Base-by-base conservation (phyloP, 2,329 filamentous ascomycete species). In the Aspergillus proliferans region DNA sequence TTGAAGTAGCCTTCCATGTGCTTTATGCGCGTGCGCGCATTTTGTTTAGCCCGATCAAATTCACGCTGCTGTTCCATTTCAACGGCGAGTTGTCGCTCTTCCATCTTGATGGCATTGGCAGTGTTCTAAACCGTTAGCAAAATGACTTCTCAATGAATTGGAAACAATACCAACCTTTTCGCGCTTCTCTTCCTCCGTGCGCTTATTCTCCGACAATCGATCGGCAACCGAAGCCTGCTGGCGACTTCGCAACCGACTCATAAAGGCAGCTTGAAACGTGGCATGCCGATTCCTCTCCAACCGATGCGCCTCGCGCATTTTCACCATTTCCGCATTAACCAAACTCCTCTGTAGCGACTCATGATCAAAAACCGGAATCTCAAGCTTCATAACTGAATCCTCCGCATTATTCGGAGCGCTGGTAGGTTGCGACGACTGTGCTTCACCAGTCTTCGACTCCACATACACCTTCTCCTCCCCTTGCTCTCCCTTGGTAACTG, bases 1-100 rank as follows among this genome's bases (percentile, higher is more conserved):
- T 59, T 66, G 47, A 73, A 70, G 56, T 73, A 75, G 19, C 69
- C 70, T 57, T 75, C 72, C 72, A 75, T 75, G 45, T 75, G 66
- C 46, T 71, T 72, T 45, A 75, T 72, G 45, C 72, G 69, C 8
- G 67, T 71, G 28, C 68, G 63, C 6, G 70, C 69, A 39, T 71
- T 68, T 48, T 65, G 56, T 51, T 75, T 74, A 9, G 69, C 69
- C 6, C 65, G 61, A 39, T 74, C 67, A 43, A 74, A 71, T 26
- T 75, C 72, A 19, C 70, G 67, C 33, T 67, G 61, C 48, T 74
- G 68, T 38, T 74, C 69, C 43, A 75, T 67, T 56, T 75, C 72
- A 0, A 71, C 63, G 3, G 68, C 64, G 0, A 75, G 63, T 47
- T 75, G 72, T 10, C 70, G 63, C 47, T 72, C 70, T 58, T 75